Evolutionary conservation across 2,329 filamentous ascomycete species (phyloP).

Genomic region (Mycosphaerella sp.): DNA sequence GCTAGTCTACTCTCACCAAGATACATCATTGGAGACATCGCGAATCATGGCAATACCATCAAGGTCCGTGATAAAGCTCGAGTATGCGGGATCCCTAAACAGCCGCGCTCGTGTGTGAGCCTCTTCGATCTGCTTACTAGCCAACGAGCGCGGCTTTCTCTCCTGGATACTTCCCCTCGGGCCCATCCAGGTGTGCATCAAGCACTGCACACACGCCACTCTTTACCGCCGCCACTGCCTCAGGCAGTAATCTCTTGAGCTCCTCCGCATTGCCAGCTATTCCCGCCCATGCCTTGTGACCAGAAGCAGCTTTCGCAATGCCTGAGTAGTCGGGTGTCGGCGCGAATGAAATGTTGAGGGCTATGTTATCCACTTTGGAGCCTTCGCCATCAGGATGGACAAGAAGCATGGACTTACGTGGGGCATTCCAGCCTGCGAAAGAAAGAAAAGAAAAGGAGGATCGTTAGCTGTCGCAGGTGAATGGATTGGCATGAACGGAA

Average conservation of each 20-base stretch:
- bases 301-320: slow-evolving; percentile 60
- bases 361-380: slow-evolving; percentile 55
- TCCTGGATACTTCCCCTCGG: slow-evolving; percentile 49
- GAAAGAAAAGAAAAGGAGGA: background rate
- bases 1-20: no score
- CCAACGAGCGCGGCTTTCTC: slow-evolving; percentile 28
- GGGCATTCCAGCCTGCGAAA: slow-evolving; percentile 57
- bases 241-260: slow-evolving; percentile 47
- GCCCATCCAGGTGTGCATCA: slow-evolving; percentile 55
- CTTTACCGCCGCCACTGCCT: slow-evolving; percentile 55
- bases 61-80: no score
- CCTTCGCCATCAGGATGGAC: slow-evolving; percentile 61
- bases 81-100: background rate
- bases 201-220: slow-evolving; percentile 55
- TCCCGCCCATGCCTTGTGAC: slow-evolving; percentile 57
- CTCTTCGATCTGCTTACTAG: background rate
- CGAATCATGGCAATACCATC: no score
- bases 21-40: no score
- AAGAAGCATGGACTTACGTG: slow-evolving; percentile 54
- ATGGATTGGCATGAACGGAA: background rate
- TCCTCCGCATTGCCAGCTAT: slow-evolving; percentile 53
- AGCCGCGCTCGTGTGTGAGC: background rate
- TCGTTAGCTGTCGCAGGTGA: background rate
- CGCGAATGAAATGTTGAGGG: slow-evolving; percentile 60
- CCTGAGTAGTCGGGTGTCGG: slow-evolving; percentile 62